A percentile compares a stretch with the other conserved stretches of the same genome.
Conservation (phyloP, 345 rosid species). For the Brassica nigra region DNA sequence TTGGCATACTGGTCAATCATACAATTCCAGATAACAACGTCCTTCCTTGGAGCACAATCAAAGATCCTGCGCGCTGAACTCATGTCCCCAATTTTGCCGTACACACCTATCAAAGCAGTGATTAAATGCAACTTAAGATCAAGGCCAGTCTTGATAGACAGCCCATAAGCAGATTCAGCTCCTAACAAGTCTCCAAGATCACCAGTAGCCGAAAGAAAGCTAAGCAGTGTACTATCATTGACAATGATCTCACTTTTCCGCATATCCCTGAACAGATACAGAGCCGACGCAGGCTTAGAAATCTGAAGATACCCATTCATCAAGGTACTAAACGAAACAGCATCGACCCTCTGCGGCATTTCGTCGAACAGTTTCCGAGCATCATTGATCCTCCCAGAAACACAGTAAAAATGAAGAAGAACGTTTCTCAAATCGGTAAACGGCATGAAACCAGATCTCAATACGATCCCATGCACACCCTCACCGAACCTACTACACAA, state of each 20-base stretch:
- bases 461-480: constrained; percentile 37
- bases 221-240: constrained; percentile 49
- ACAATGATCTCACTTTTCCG: constrained; percentile 28
- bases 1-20: constrained; percentile 64
- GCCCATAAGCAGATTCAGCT: constrained; percentile 52
- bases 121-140: constrained; percentile 45
- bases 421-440: constrained; percentile 53
- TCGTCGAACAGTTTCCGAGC: constrained; percentile 66
- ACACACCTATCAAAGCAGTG: constrained; percentile 60
- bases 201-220: constrained; percentile 43
- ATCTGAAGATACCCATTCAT: constrained; percentile 53
- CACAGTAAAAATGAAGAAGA: constrained; percentile 50
- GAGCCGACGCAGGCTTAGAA: constrained; percentile 39
- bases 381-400: constrained; percentile 37
- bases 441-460: constrained; percentile 52
- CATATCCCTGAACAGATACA: constrained; percentile 49
- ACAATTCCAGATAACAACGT: constrained; percentile 65
- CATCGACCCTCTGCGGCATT: constrained; percentile 48
- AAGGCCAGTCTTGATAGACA: constrained; percentile 52
- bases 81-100: constrained; percentile 47
- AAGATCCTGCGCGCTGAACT: constrained; percentile 51
- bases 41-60: constrained; percentile 47
- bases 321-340: constrained; percentile 59
- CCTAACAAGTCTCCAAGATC: constrained; percentile 45
- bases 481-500: constrained; percentile 36